Evolutionary conservation across 257 asterid species (phyloP), one percentile per base, ranked within the genome.

Genomic region (Przewalskia tangutica): DNA sequence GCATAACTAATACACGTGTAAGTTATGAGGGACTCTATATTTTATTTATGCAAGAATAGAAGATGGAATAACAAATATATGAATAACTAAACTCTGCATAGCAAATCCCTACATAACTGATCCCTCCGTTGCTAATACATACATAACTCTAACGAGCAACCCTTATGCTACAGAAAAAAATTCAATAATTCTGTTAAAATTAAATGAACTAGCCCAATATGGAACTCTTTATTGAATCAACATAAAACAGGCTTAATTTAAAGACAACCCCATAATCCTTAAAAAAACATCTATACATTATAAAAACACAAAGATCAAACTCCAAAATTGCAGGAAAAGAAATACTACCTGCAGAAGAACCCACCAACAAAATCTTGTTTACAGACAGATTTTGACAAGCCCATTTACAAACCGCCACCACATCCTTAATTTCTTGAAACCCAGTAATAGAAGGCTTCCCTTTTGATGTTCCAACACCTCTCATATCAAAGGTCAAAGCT

Each of bases 291-390:
- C 60, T 16, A 16, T 17, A 17, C 5, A 38, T 3, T 3, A 12
- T 3, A 13, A 53, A 20, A 60, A 8, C 6, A 7, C 8, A 48
- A 51, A 53, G 13, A 53, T 5, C 67, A 60, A 59, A 59, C 36
- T 18, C 32, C 66, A 20, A 9, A 20, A 23, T 17, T 7, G 63
- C 14, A 82, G n/a, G 9, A 14, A 17, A 60, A 54, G 12, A 36
- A 18, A 40, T 40, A 64, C 48, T 82, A 90, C 93, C 94, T 82
- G 92, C 94, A 40, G 94, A 90, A 73, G 94, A 90, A 56, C 92
- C 94, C 66, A 86, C 89, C 27, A 89, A 79, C 38, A 89, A 77
- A 77, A 89, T 82, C 84, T 86, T 63, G 46, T 56, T 44, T 1
- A 81, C 81, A 44, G 81, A 34, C 5, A 88, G 84, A 81, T 86